Percentiles rank a stretch among this genome's conserved stretches.
Conservation (phyloP, 2,329 filamentous ascomycete genomes). For the Botrytis aclada region DNA sequence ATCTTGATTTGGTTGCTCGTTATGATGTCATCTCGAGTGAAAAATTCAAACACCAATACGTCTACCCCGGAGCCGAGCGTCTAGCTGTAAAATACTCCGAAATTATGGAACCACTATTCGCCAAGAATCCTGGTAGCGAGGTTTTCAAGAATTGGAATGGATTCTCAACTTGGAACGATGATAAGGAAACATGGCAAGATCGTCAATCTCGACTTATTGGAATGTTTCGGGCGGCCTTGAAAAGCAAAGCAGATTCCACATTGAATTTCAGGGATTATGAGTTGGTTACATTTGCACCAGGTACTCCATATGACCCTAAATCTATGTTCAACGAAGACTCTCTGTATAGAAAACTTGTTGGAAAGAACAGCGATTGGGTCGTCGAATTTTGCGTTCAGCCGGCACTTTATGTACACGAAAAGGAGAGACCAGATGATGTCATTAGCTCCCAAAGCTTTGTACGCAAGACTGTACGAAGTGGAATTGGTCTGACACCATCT, state of each 20-base stretch:
- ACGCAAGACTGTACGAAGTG: not conserved
- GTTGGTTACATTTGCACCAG: slow-evolving; percentile 19
- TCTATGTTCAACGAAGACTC: slow-evolving; percentile 21
- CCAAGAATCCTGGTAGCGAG: not conserved
- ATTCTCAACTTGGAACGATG: slow-evolving; percentile 20
- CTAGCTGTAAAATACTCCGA: slow-evolving; percentile 19
- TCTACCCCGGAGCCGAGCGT: not conserved
- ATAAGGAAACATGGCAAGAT: slow-evolving; percentile 15
- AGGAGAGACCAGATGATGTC: not conserved
- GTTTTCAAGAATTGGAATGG: slow-evolving; percentile 7
- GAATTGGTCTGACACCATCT: not conserved
- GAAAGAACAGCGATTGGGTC: not conserved
- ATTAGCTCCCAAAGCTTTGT: not conserved
- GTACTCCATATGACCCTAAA: slow-evolving; percentile 18
- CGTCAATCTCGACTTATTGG: slow-evolving; percentile 10
- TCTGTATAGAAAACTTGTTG: not conserved
- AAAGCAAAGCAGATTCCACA: slow-evolving; percentile 22
- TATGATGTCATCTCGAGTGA: slow-evolving; percentile 6
- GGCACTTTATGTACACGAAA: not conserved
- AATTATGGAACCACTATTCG: slow-evolving; percentile 23
- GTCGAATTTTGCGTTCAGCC: slow-evolving; percentile 1
- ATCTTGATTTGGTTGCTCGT: slow-evolving; percentile 21
- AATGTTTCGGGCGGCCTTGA: slow-evolving; percentile 20
- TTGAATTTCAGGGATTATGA: slow-evolving; percentile 26
- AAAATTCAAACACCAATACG: not conserved